Evolutionary conservation across 2,329 filamentous ascomycete genomes (phyloP).

Genomic region (Teratosphaeria pseudoeucalypti): DNA sequence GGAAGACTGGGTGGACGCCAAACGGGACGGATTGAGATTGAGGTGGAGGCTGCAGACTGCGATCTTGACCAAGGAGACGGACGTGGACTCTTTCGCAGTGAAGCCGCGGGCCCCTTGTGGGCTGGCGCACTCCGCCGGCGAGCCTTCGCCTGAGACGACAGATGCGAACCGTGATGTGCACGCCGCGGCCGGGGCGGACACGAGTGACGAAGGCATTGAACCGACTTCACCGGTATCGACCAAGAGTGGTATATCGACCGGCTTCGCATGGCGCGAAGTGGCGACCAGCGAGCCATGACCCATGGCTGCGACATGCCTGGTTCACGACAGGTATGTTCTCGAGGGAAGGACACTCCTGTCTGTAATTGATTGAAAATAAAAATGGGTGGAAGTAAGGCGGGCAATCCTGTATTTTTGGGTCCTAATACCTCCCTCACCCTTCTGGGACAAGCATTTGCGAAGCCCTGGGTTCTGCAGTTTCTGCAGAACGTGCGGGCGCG

Average conservation of each 20-base stretch:
- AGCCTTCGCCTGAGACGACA: not conserved
- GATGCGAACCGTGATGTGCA: not conserved
- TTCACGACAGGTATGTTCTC: not conserved
- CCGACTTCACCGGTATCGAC: not conserved
- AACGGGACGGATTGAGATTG: slow-evolving; percentile 23
- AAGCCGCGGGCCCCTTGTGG: not conserved
- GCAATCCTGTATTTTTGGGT: no score
- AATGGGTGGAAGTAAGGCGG: no score
- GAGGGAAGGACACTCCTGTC: not conserved
- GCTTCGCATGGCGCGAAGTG: not conserved
- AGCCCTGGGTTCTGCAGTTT: not conserved
- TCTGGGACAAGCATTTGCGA: not conserved
- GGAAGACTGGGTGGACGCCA: slow-evolving; percentile 20
- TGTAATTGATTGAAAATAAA: not conserved
- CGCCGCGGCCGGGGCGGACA: not conserved
- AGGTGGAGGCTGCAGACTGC: slow-evolving; percentile 32
- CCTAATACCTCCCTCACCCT: no score
- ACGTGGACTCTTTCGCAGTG: not conserved
- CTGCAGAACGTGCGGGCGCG: not conserved
- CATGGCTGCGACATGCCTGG: not conserved
- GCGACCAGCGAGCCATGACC: not conserved
- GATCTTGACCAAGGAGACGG: slow-evolving; percentile 25
- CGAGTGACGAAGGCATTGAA: not conserved
- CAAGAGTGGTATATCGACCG: not conserved
- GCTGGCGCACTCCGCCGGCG: not conserved